A percentile compares a stretch with the other conserved stretches of the same genome.
Conservation (phyloP, 768 basidiomycete genomes). For the Boletus barrowsii region DNA sequence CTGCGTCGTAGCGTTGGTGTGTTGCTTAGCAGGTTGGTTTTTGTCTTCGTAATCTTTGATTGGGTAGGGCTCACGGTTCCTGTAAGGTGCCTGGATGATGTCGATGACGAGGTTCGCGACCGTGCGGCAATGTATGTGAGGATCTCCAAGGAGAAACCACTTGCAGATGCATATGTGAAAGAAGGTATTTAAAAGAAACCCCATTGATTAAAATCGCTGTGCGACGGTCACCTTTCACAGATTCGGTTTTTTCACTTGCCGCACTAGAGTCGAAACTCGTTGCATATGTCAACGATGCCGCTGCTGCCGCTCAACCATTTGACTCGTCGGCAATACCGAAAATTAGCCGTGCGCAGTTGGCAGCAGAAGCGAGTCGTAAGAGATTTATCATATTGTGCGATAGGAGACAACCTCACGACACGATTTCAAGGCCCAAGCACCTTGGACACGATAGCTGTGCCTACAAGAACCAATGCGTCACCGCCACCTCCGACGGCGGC, state of each 20-base stretch:
- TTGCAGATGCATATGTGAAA: conserved; percentile 87
- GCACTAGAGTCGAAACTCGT: conserved; percentile 89
- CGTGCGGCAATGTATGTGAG: conserved; percentile 93
- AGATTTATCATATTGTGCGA: background rate
- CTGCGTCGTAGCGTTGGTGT: conserved; percentile 87
- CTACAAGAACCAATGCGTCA: conserved; percentile 54
- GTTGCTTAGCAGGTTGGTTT: conserved; percentile 70
- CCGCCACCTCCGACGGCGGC: conserved; percentile 80
- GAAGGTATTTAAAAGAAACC: conserved; percentile 58
- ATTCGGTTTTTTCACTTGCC: conserved; percentile 90
- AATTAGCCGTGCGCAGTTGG: conserved; percentile 89
- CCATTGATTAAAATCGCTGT: background rate
- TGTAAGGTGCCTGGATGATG: conserved; percentile 89
- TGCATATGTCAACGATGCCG: conserved; percentile 86
- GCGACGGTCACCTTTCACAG: conserved; percentile 40
- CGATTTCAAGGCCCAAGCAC: conserved; percentile 69
- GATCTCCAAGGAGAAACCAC: conserved; percentile 70
- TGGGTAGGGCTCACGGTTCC: conserved; percentile 1
- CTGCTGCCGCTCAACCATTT: conserved; percentile 69
- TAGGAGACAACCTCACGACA: conserved; percentile 10
- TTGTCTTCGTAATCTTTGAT: background rate
- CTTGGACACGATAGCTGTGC: conserved; percentile 79
- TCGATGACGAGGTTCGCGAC: conserved; percentile 98
- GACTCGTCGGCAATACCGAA: conserved; percentile 86
- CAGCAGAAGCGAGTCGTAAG: conserved; percentile 85